Evolutionary conservation across 495 filamentous ascomycete genomes (phyloP), one percentile per base, ranked within the genome.

Genomic region (Penicillium egyptiacum): DNA sequence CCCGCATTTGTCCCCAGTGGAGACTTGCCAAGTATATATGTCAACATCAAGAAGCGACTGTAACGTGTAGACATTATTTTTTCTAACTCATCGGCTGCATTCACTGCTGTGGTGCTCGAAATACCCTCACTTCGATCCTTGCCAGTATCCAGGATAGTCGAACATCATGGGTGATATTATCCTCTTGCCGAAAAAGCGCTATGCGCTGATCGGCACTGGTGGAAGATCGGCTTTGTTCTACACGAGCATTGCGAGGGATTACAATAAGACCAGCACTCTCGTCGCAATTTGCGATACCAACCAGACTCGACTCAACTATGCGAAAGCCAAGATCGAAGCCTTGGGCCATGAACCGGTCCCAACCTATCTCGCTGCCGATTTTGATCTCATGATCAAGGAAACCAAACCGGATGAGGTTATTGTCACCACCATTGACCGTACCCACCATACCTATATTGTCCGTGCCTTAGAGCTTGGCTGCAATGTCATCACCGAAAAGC

Each of bases 361-460:
- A 8, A 80, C 78, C 3, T 85, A 77, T 59, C 65, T 69, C 16
- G 81, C 81, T 2, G 50, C 64, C 26, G 72, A 80, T 60, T 85
- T 83, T 58, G 81, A 82, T 55, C 59, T 60, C 16, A 83, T 85
- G 81, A 70, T 85, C 61, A 49, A 59, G 26, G 75, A 79, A 17
- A 80, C 80, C 4, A 67, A 72, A 51, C 81, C 82, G 0, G 80
- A 84, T 71, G 77, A 80, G 53, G 71, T 83, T 20, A 82, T 84
- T 58, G 75, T 83, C 19, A 83, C 81, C 0, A 83, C 81, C 5
- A 83, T 83, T 61, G 82, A 85, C 69, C 76, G 80, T 47, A 80
- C 79, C 7, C 81, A 85, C 67, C 68, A 84, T 59, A 67, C 64
- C 20, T 84, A 85, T 68, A 83, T 83, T 56, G 65, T 79, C 25